Percentiles rank a stretch among this genome's conserved stretches.
These are phyloP conservation scores for Quercus phellos DNA, from an alignment of 331 rosid species.

Conservation along the genomic window DNA sequence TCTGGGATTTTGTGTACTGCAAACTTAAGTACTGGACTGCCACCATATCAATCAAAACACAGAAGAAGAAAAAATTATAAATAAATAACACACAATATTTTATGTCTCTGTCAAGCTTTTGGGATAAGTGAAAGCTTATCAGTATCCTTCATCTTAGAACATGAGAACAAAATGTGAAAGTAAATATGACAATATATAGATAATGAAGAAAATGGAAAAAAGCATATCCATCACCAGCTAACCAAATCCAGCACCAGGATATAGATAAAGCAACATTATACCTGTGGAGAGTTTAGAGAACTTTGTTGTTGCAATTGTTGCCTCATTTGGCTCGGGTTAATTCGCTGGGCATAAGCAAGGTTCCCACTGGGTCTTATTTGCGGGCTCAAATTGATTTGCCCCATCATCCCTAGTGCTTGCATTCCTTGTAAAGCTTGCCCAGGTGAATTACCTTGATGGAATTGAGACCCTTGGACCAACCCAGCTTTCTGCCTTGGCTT, in stretches of 20 bases:
- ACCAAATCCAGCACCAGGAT: slow-evolving; percentile 6
- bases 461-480: slow-evolving; percentile 73
- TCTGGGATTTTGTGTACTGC: neutral
- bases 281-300: slow-evolving; percentile 67
- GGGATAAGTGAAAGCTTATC: too few relatives aligned
- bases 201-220: neutral
- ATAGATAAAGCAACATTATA: slow-evolving; percentile 26
- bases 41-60: neutral
- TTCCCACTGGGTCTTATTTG: slow-evolving; percentile 71
- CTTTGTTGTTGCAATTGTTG: slow-evolving; percentile 77
- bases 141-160: neutral
- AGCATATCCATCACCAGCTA: slow-evolving; percentile 1
- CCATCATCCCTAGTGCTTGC: slow-evolving; percentile 88
- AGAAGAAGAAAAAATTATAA: neutral
- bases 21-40: neutral
- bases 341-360: slow-evolving; percentile 63
- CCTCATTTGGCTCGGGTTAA: slow-evolving; percentile 71
- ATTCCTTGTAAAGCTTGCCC: slow-evolving; percentile 85
- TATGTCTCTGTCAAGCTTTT: too few relatives aligned
- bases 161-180: neutral
- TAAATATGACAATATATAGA: neutral
- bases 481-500: slow-evolving; percentile 85
- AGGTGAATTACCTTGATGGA: slow-evolving; percentile 60
- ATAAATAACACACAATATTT: neutral
- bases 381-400: slow-evolving; percentile 49